Conservation (phyloP, 2,329 filamentous ascomycete species). For the Penicillium janthinellum region DNA sequence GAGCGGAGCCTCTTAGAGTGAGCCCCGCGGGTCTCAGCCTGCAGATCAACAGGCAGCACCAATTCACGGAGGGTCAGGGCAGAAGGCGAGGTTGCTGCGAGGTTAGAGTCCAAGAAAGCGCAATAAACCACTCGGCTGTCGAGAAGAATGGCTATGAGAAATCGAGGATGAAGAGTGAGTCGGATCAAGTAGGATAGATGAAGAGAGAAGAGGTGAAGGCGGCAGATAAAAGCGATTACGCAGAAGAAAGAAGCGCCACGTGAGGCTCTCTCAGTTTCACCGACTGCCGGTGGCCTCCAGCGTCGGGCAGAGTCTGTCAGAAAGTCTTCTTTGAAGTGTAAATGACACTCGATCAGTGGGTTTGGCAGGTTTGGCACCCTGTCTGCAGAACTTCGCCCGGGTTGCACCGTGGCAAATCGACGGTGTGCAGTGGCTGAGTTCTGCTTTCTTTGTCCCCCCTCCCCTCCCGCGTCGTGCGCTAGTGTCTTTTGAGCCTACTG, state of each 20-base stretch:
- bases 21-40: slow-evolving; percentile 10
- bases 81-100: not conserved
- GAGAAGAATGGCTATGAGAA: not conserved
- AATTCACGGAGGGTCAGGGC: not conserved
- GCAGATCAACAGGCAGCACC: slow-evolving; percentile 9
- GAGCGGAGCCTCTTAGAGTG: slow-evolving; percentile 6
- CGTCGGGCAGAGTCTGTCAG: not conserved
- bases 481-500: not conserved
- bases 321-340: no score
- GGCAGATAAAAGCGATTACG: slow-evolving; percentile 8
- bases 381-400: not conserved
- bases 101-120: not conserved
- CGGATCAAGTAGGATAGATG: not conserved
- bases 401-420: slow-evolving; percentile 15
- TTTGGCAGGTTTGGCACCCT: no score
- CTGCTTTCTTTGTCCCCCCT: not conserved
- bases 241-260: slow-evolving; percentile 10
- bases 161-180: not conserved
- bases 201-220: slow-evolving; percentile 2
- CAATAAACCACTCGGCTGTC: slow-evolving; percentile 1
- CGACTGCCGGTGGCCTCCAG: not conserved
- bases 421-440: slow-evolving; percentile 14
- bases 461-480: not conserved
- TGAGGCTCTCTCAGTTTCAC: slow-evolving; percentile 15
- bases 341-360: not conserved